A percentile compares a stretch with the other conserved stretches of the same genome.
Conservation (phyloP, 352 stramenopile species). For the Pythium rishiriense region DNA sequence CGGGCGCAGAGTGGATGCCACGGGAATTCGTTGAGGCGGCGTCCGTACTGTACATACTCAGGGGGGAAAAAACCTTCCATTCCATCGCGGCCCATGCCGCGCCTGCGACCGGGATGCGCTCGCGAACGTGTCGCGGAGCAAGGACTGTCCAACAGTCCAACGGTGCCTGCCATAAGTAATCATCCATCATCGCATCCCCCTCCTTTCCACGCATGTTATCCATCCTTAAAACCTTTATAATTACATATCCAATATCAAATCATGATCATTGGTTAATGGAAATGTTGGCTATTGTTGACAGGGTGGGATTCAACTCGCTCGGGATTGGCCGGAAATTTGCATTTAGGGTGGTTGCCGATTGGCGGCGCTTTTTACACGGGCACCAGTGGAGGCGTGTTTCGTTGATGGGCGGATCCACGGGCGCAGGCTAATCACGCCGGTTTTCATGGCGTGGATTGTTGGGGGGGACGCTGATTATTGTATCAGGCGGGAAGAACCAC, state of each 20-base stretch:
- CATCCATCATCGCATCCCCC: constrained; percentile 20
- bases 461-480: background rate
- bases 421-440: background rate
- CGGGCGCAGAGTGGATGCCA: background rate
- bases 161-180: constrained; percentile 19
- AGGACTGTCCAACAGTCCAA: constrained; percentile 18
- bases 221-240: background rate
- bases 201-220: background rate
- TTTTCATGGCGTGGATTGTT: background rate
- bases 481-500: background rate
- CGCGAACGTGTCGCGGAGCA: constrained; percentile 14
- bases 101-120: background rate
- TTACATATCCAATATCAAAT: background rate
- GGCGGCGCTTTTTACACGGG: background rate
- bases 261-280: background rate
- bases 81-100: background rate
- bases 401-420: background rate
- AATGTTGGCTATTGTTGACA: constrained; percentile 7
- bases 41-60: background rate
- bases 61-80: background rate
- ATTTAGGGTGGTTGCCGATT: background rate
- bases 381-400: background rate
- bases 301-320: background rate
- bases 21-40: background rate
- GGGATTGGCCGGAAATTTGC: background rate